These are phyloP conservation scores for Lanmaoa pseudosensibilis DNA, from an alignment of 768 basidiomycete species.

Conservation along the genomic window DNA sequence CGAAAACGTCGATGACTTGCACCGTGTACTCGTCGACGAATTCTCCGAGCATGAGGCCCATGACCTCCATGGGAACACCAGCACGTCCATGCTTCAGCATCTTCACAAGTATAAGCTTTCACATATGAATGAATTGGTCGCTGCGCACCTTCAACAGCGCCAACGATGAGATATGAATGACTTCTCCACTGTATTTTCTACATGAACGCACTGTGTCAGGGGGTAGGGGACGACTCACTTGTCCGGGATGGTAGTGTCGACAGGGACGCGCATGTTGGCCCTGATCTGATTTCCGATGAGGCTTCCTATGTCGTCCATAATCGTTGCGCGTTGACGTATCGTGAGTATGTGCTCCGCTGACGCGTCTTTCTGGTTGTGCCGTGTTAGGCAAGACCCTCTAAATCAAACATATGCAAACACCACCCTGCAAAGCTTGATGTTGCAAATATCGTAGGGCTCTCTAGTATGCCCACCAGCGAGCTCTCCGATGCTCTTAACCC, in stretches of 20 bases:
- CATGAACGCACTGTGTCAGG: conserved; percentile 1
- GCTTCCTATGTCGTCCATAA: conserved; percentile 48
- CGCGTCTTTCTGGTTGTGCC: conserved; percentile 36
- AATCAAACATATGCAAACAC: conserved; percentile 35
- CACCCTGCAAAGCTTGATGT: background rate
- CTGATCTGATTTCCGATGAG: conserved; percentile 54
- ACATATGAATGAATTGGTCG: background rate
- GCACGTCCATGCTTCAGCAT: conserved; percentile 99
- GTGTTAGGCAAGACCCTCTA: conserved; percentile 26
- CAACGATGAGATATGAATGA: conserved; percentile 95
- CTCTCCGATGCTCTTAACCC: conserved; percentile 80
- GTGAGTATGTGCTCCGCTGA: conserved; percentile 37
- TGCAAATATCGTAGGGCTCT: background rate
- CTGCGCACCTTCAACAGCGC: conserved; percentile 89
- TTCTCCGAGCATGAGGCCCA: conserved; percentile 97
- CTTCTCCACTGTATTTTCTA: conserved; percentile 64
- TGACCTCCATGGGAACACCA: conserved; percentile 99
- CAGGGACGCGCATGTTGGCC: conserved; percentile 38
- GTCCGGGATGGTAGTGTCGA: conserved; percentile 66
- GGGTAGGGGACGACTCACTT: conserved; percentile 50
- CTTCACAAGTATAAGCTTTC: conserved; percentile 41
- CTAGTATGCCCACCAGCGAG: conserved; percentile 63
- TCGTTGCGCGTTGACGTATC: background rate
- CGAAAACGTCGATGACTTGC: conserved; percentile 94
- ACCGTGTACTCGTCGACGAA: conserved; percentile 98